A percentile compares a stretch with the other conserved stretches of the same genome.
Conservation (phyloP, 1,139 yeast species). For the Debaryomyces psychrophilus region DNA sequence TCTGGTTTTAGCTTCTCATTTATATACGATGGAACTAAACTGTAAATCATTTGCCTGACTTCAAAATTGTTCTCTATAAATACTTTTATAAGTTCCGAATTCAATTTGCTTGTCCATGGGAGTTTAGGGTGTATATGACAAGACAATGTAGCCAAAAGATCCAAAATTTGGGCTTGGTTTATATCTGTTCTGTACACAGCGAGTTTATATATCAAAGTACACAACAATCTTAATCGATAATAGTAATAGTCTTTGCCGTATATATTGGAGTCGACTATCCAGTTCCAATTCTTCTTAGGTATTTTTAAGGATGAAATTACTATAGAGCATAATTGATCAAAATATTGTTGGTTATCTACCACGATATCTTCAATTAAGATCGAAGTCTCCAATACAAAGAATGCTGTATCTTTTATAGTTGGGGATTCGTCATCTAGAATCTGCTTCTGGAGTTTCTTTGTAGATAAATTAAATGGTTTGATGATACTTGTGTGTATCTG, state of each 20-base stretch:
- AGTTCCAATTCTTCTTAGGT: conserved; percentile 13
- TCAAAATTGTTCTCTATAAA: conserved; percentile 10
- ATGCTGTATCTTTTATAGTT: neutral
- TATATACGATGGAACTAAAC: conserved; percentile 11
- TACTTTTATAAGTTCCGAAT: conserved; percentile 19
- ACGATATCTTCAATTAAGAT: neutral
- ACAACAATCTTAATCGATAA: conserved; percentile 2
- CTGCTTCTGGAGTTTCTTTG: neutral
- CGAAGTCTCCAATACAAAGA: conserved; percentile 13
- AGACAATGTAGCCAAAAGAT: conserved; percentile 16
- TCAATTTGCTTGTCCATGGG: conserved; percentile 31
- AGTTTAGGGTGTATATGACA: conserved; percentile 31
- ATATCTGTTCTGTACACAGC: neutral
- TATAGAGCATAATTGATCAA: neutral
- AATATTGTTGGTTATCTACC: neutral
- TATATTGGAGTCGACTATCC: conserved; percentile 8
- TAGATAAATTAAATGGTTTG: conserved; percentile 2
- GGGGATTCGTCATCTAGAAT: neutral
- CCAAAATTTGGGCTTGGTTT: neutral
- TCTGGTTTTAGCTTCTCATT: conserved; percentile 6
- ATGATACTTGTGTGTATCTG: neutral
- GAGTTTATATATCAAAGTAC: conserved; percentile 3
- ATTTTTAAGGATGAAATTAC: conserved; percentile 10
- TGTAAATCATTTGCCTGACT: conserved; percentile 3
- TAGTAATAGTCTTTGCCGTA: conserved; percentile 6